Conservation (phyloP, 2,329 filamentous ascomycete species). For the Rutstroemia sp. region DNA sequence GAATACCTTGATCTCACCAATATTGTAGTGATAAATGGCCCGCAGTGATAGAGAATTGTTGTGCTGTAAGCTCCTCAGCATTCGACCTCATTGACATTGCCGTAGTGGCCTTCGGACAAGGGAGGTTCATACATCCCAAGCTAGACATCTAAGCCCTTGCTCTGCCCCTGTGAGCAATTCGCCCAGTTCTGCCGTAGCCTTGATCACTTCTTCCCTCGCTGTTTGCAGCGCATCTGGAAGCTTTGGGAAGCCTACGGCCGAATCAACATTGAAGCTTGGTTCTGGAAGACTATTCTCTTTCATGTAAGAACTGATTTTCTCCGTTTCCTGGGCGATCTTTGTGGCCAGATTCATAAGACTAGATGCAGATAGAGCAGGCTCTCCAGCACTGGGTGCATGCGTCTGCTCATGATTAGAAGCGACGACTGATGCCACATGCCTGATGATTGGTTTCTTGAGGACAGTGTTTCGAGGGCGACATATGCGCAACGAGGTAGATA, state of each 20-base stretch:
- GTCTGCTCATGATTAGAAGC: not conserved
- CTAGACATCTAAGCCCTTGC: conserved; percentile 44
- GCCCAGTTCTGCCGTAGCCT: conserved; percentile 41
- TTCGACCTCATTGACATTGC: not conserved
- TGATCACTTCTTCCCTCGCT: conserved; percentile 40
- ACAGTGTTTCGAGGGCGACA: too few relatives aligned
- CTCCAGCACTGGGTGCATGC: not conserved
- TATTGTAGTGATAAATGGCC: conserved; percentile 42
- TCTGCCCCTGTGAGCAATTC: conserved; percentile 42
- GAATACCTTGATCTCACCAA: conserved; percentile 32
- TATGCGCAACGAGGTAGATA: too few relatives aligned
- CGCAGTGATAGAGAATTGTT: conserved; percentile 44
- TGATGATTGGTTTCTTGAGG: too few relatives aligned
- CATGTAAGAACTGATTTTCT: conserved; percentile 42
- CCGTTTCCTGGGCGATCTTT: conserved; percentile 41
- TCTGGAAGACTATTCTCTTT: conserved; percentile 34
- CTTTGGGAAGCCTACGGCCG: conserved; percentile 39
- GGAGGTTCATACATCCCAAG: conserved; percentile 40
- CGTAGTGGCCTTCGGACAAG: not conserved
- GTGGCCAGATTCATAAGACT: conserved; percentile 31
- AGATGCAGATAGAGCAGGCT: not conserved
- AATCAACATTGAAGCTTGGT: conserved; percentile 39
- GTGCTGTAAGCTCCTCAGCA: conserved; percentile 32
- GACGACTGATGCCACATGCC: not conserved
- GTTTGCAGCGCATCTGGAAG: conserved; percentile 39